These are phyloP conservation scores for Daucus carota DNA, from an alignment of 129 eudicot genomes.

Conservation along the genomic window DH1_v3.0 NC_030389.2:32509501-32510000, in stretches of 20 bases:
- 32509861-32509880: constrained; percentile 83
- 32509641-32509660: constrained; percentile 43
- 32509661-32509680: constrained; percentile 51
- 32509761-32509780: constrained; percentile 87
- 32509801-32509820: constrained; percentile 32
- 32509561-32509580: constrained; percentile 70
- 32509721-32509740: constrained; percentile 73
- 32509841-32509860: constrained; percentile 91
- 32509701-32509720: constrained; percentile 19
- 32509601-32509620: constrained; percentile 32
- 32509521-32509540: constrained; percentile 38
- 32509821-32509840: constrained; percentile 59
- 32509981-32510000: constrained; percentile 92
- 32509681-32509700: constrained; percentile 86
- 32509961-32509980: constrained; percentile 42
- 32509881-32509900: constrained; percentile 56
- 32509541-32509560: constrained; percentile 58
- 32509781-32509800: constrained; percentile 70
- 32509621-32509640: constrained; percentile 36
- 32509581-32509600: constrained; percentile 47
- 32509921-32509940: constrained; percentile 11
- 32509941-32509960: constrained; percentile 49
- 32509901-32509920: constrained; percentile 53
- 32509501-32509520: constrained; percentile 31
- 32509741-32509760: constrained; percentile 95